These are phyloP conservation scores for Cystobasidiaceae sp. DNA, from an alignment of 1,284 basidiomycete genomes.

Conservation along the genomic window DNA sequence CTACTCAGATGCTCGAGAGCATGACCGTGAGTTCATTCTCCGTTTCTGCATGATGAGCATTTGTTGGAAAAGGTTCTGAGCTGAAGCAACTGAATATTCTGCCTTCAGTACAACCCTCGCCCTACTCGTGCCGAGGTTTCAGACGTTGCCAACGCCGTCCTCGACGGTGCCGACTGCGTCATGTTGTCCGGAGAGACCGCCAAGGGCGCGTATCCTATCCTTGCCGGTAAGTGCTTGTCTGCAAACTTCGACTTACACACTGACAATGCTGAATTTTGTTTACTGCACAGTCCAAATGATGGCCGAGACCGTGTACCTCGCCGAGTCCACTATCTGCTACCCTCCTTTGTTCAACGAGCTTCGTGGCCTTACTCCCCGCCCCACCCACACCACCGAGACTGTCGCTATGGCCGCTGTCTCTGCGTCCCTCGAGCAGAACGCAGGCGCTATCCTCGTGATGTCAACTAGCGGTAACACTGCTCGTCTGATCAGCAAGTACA, in stretches of 20 bases:
- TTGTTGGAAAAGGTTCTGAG: no score
- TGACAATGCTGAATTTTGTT: no score
- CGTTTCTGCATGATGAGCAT: no score
- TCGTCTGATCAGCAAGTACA: constrained; percentile 93
- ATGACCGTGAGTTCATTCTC: constrained; percentile 89
- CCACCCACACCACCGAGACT: constrained; percentile 88
- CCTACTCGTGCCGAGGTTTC: constrained; percentile 95
- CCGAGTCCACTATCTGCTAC: constrained; percentile 88
- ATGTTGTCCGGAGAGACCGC: constrained; percentile 98
- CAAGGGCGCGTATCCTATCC: constrained; percentile 87
- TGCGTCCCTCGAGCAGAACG: constrained; percentile 88
- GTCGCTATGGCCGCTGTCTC: constrained; percentile 90
- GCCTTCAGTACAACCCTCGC: constrained; percentile 72
- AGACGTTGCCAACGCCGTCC: constrained; percentile 94
- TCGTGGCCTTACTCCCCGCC: constrained; percentile 67
- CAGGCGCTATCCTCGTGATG: constrained; percentile 89
- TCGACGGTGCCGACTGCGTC: constrained; percentile 95
- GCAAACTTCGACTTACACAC: no score
- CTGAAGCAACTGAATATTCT: no score
- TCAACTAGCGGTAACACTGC: constrained; percentile 92
- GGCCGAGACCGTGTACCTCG: constrained; percentile 94
- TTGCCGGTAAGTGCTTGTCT: constrained; percentile 76
- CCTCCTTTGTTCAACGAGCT: constrained; percentile 87
- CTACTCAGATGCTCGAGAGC: constrained; percentile 99
- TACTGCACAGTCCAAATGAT: constrained; percentile 94